Evolutionary conservation across 2,329 filamentous ascomycete species (phyloP), one percentile per base, ranked within the genome.

Genomic region (Diaporthe sp.): DNA sequence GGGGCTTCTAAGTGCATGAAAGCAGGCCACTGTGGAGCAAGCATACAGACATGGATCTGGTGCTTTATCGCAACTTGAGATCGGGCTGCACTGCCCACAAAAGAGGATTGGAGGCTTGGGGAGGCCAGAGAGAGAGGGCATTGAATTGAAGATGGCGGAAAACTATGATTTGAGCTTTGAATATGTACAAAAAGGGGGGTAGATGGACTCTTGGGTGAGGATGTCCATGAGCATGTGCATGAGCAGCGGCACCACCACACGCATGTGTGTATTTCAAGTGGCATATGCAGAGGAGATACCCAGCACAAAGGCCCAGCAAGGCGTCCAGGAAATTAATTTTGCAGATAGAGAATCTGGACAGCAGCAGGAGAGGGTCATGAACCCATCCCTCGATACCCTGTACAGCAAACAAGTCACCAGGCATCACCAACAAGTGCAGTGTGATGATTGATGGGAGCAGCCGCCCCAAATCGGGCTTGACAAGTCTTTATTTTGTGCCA

Each of bases 271-370:
- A n/a, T 49, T 53, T 19, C 22, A 31, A 6, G n/a, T 58, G 65
- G 44, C 72, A 58, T 25, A 13, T 28, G 46, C 62, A 53, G 12
- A 61, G 22, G 65, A 70, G 67, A 75, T 75, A 72, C 73, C 57
- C 70, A 51, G 28, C 19, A 19, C 22, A 49, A 28, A 44, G 9
- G 68, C 57, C 31, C 46, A 67, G 46, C 73, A 72, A 72, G 73
- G 73, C 57, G 73, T 72, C 58, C 57, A 60, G 67, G 31, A 31
- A 28, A 51, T 57, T 44, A 34, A 44, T 65, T 55, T 44, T 28
- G 34, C 49, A 44, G 17, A 57, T 65, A 57, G 58, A 46, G 58
- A 12, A 49, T 12, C 71, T 31, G 34, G n/a, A 31, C 34, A 55
- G n/a, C 53, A 39, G 8, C 44, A 42, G 34, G 49, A 31, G 19